Conservation (phyloP, 1,139 yeast genomes). For the Zhuliangozyma parablackwelliae region DNA sequence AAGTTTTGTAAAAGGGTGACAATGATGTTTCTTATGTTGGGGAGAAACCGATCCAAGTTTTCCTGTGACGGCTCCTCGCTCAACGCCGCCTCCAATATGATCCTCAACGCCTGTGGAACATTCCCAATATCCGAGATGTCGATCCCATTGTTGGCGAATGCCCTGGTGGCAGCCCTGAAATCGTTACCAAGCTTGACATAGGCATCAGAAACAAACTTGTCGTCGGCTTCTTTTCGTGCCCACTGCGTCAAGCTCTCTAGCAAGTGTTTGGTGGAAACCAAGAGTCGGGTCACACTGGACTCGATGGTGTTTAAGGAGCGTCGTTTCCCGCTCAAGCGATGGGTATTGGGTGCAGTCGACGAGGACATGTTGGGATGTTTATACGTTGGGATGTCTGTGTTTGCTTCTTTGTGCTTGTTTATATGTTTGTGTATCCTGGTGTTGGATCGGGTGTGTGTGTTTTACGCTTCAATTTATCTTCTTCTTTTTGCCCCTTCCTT, state of each 20-base stretch:
- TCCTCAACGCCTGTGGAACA: conserved; percentile 47
- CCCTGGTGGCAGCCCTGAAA: conserved; percentile 77
- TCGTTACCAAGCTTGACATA: conserved; percentile 93
- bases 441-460: too few relatives aligned
- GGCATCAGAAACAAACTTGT: conserved; percentile 82
- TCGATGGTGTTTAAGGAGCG: conserved; percentile 63
- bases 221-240: conserved; percentile 79
- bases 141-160: conserved; percentile 35
- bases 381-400: too few relatives aligned
- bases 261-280: conserved; percentile 86
- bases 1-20: conserved; percentile 75
- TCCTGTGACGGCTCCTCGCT: conserved; percentile 85
- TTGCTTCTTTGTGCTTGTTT: too few relatives aligned
- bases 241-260: conserved; percentile 84
- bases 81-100: conserved; percentile 79
- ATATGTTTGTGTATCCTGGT: too few relatives aligned
- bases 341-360: neutral
- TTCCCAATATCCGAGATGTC: conserved; percentile 42
- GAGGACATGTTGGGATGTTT: too few relatives aligned
- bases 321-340: conserved; percentile 15
- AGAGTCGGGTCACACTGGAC: conserved; percentile 73
- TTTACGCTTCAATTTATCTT: too few relatives aligned
- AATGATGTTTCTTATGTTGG: conserved; percentile 82
- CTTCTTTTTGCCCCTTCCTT: too few relatives aligned
- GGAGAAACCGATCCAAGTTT: conserved; percentile 74